Conservation (phyloP, 2,329 filamentous ascomycete species). For the Lachnellula occidentalis region DNA sequence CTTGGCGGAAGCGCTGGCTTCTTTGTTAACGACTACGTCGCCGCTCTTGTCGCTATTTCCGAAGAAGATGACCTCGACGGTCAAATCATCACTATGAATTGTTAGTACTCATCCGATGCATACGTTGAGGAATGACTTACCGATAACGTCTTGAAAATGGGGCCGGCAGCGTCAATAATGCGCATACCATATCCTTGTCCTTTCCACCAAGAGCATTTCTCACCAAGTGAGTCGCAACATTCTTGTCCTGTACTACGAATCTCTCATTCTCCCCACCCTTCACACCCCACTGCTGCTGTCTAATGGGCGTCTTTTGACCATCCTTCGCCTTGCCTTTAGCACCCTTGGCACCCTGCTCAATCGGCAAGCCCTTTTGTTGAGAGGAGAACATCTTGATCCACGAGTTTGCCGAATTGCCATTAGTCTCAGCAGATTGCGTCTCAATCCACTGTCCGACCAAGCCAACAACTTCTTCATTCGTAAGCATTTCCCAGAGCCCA, state of each 20-base stretch:
- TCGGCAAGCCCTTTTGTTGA: constrained; percentile 57
- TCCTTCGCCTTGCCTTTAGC: constrained; percentile 38
- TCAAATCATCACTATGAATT: constrained; percentile 73
- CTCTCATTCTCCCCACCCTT: constrained; percentile 66
- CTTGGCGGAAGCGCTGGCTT: constrained; percentile 61
- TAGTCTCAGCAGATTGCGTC: constrained; percentile 47
- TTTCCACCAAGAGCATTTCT: constrained; percentile 91
- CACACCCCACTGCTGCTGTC: constrained; percentile 86
- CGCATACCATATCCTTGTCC: constrained; percentile 89
- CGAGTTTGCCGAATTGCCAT: constrained; percentile 42
- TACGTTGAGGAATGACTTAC: constrained; percentile 42
- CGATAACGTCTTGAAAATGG: constrained; percentile 89
- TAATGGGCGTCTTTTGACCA: constrained; percentile 82
- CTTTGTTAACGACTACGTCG: constrained; percentile 75
- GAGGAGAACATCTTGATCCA: constrained; percentile 63
- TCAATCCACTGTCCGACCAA: constrained; percentile 97
- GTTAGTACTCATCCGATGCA: constrained; percentile 8
- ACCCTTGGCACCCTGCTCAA: constrained; percentile 57
- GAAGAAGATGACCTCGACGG: constrained; percentile 98
- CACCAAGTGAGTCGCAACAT: constrained; percentile 91
- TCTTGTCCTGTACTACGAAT: constrained; percentile 94
- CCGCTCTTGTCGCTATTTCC: constrained; percentile 74
- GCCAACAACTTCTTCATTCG: constrained; percentile 95
- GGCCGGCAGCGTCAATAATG: constrained; percentile 82
- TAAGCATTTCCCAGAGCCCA: constrained; percentile 98